These are phyloP conservation scores for Kazachstania psychrophila DNA, from an alignment of 805 yeast species.

Conservation along the genomic window DNA sequence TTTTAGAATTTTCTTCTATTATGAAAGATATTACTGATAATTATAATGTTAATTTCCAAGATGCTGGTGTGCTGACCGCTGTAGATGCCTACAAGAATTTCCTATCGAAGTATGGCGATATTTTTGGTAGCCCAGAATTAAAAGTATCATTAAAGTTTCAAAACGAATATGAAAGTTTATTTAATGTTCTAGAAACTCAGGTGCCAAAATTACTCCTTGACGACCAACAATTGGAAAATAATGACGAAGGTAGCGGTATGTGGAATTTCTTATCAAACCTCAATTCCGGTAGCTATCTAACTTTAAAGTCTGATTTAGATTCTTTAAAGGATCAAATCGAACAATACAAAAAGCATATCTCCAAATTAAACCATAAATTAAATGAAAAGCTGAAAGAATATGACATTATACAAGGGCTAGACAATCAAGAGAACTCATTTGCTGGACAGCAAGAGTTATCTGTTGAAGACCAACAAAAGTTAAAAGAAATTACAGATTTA, in stretches of 20 bases:
- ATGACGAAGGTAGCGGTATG: neutral
- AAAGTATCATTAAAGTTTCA: constrained; percentile 10
- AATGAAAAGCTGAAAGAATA: constrained; percentile 3
- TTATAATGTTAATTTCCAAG: constrained; percentile 72
- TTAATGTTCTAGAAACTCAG: constrained; percentile 10
- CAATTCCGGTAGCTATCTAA: neutral
- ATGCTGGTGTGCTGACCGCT: constrained; percentile 57
- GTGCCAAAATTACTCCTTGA: constrained; percentile 11
- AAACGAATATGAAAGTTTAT: constrained; percentile 10
- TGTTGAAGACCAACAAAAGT: constrained; percentile 2
- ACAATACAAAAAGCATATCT: constrained; percentile 5
- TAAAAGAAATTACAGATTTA: constrained; percentile 7
- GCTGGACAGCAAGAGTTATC: neutral
- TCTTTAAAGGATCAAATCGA: constrained; percentile 10
- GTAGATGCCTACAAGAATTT: constrained; percentile 36
- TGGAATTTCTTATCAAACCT: neutral
- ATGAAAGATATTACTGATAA: constrained; percentile 40
- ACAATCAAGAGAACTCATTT: neutral
- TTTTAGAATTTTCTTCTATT: constrained; percentile 34
- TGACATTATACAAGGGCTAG: neutral
- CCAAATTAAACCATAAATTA: constrained; percentile 1
- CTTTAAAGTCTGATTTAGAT: constrained; percentile 3
- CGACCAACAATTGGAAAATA: constrained; percentile 1
- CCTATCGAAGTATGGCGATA: constrained; percentile 11
- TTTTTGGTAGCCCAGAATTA: constrained; percentile 2